Evolutionary conservation across 352 stramenopile genomes (phyloP).

Genomic region (Globisporangium cylindrosporum): DNA sequence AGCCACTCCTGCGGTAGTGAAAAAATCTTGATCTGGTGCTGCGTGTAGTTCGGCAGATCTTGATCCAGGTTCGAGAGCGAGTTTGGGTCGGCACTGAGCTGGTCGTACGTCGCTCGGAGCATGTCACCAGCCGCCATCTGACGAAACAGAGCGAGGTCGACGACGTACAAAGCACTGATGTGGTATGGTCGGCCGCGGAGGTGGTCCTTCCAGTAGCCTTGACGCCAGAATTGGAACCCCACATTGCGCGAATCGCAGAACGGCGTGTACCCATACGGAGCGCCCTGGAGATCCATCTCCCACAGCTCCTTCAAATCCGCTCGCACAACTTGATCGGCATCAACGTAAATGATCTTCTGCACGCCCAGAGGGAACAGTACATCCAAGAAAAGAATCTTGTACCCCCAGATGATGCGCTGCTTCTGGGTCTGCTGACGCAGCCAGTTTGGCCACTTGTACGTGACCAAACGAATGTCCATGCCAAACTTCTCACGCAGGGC

Average conservation of each 20-base stretch:
- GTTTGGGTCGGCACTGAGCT: slow-evolving; percentile 97
- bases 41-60: slow-evolving; percentile 99
- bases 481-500: slow-evolving; percentile 91
- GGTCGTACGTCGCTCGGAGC: slow-evolving; percentile 95
- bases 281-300: slow-evolving; percentile 97
- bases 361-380: slow-evolving; percentile 98
- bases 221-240: slow-evolving; percentile 98
- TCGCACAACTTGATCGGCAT: slow-evolving; percentile 98
- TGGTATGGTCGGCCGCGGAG: slow-evolving; percentile 97
- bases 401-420: slow-evolving; percentile 99
- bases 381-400: slow-evolving; percentile 99
- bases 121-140: slow-evolving; percentile 94
- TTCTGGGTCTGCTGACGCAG: slow-evolving; percentile 98
- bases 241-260: slow-evolving; percentile 98
- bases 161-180: slow-evolving; percentile 99
- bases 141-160: slow-evolving; percentile 96
- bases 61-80: slow-evolving; percentile 99
- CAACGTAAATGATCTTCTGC: slow-evolving; percentile 99
- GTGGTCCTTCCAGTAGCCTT: slow-evolving; percentile 98
- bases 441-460: slow-evolving; percentile 99
- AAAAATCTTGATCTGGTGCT: slow-evolving; percentile 95
- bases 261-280: slow-evolving; percentile 97
- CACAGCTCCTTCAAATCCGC: slow-evolving; percentile 98
- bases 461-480: slow-evolving; percentile 99
- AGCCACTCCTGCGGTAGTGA: slow-evolving; percentile 98